Conservation (phyloP, 2,329 filamentous ascomycete species). For the Scolecobasidium constrictum region DNA sequence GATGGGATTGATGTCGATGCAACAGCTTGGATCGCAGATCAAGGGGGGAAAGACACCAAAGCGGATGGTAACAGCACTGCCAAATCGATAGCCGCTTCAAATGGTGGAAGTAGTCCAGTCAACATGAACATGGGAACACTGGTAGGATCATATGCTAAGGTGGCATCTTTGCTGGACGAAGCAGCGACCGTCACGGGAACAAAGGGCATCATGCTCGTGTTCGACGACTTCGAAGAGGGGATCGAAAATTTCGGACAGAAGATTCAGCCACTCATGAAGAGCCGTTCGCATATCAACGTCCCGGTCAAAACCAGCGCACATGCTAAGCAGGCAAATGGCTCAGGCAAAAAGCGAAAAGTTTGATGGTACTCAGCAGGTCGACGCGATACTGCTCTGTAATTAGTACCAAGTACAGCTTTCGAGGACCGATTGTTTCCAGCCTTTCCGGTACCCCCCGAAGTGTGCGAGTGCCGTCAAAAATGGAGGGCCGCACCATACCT, state of each 20-base stretch:
- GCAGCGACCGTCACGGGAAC: slow-evolving; percentile 20
- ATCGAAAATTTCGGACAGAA: slow-evolving; percentile 22
- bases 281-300: too few species aligned
- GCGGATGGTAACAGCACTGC: slow-evolving; percentile 20
- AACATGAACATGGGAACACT: slow-evolving; percentile 23
- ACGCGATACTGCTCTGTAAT: too few species aligned
- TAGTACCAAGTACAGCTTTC: too few species aligned
- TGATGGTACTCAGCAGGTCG: too few species aligned
- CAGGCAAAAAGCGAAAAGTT: too few species aligned
- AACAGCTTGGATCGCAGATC: slow-evolving; percentile 21
- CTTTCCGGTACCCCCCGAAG: too few species aligned
- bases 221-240: slow-evolving; percentile 22
- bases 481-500: too few species aligned
- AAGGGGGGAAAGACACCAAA: slow-evolving; percentile 21
- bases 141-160: slow-evolving; percentile 17
- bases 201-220: slow-evolving; percentile 25
- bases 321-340: too few species aligned
- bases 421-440: too few species aligned
- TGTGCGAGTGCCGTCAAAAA: too few species aligned
- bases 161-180: slow-evolving; percentile 23
- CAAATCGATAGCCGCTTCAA: slow-evolving; percentile 17
- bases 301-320: too few species aligned
- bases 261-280: slow-evolving; percentile 26
- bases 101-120: slow-evolving; percentile 21
- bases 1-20: slow-evolving; percentile 22